These are phyloP conservation scores for Boeremia lycopersici DNA, from an alignment of 2,329 filamentous ascomycete genomes.

Conservation along the genomic window DNA sequence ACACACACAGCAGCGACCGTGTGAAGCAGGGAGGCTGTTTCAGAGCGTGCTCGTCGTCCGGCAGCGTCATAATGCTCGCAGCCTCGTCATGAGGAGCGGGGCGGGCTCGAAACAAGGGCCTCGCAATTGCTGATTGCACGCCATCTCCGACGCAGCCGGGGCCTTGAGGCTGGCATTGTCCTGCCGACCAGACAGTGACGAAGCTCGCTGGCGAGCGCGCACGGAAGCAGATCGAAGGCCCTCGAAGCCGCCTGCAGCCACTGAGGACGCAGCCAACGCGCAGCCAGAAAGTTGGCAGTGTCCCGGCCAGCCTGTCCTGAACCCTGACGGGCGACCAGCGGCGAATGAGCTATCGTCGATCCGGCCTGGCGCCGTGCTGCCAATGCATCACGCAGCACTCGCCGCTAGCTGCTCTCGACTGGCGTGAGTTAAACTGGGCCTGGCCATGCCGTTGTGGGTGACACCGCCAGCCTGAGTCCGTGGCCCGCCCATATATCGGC, in stretches of 20 bases:
- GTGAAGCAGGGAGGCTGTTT: conserved; percentile 34
- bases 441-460: conserved; percentile 16
- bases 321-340: conserved; percentile 2
- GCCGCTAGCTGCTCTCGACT: not conserved
- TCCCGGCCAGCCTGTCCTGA: conserved; percentile 7
- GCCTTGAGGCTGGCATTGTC: not conserved
- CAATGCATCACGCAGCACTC: conserved; percentile 23
- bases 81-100: conserved; percentile 19
- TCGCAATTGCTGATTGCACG: not conserved
- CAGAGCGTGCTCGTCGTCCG: conserved; percentile 15
- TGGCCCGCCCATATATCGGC: conserved; percentile 11
- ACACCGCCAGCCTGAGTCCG: conserved; percentile 22
- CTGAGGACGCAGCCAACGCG: conserved; percentile 1
- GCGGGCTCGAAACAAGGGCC: conserved; percentile 15
- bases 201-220: conserved; percentile 5
- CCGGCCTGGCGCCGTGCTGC: conserved; percentile 23
- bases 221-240: conserved; percentile 11
- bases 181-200: conserved; percentile 5
- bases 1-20: conserved; percentile 28
- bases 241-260: conserved; percentile 18
- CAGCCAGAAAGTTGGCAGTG: conserved; percentile 24
- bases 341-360: conserved; percentile 12
- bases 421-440: conserved; percentile 2
- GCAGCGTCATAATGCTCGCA: conserved; percentile 24
- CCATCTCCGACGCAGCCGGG: conserved; percentile 9